Base-by-base conservation (phyloP, 2,329 filamentous ascomycete species). In the Penicillium digitatum region DNA sequence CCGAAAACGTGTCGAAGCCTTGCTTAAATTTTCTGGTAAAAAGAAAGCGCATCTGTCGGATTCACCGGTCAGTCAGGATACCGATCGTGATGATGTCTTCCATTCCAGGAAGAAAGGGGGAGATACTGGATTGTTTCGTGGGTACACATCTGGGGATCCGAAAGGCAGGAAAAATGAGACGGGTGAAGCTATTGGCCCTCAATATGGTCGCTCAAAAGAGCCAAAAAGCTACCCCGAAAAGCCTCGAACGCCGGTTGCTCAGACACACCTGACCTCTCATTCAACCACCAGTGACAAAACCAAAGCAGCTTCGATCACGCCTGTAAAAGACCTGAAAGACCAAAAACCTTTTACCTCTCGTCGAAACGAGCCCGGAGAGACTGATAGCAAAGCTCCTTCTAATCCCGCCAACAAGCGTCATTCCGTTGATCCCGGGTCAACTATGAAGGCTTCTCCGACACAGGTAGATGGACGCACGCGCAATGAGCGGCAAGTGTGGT, bases 1-100 rank as follows among this genome's bases (percentile, higher is more conserved):
- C 62, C 70, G 71, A 39, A 76, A 75, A 51, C 74, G 76, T n/a
- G 74, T 82, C 31, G 75, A 78, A 55, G 74, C 67, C 31, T 66
- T 79, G 18, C 68, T 79, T 20, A 77, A 74, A 60, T 75, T 78
- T 46, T 70, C 71, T 24, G 69, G 68, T 38, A 76, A 75, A 62
- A 69, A 60, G 48, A 75, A 69, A 63, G 27, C 56, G 5, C 56
- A 62, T 39, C 60, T 59, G 12, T 60, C 65, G n/a, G 62, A 61
- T 52, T 65, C 64, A 20, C 62, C 67, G 12, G 67, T 49, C 27
- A 51, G 52, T 24, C 54, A 66, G 29, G 65, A 65, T 24, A 62
- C 60, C 18, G 57, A 57, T 26, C 57, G 60, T 39, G 62, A 62
- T 7, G 66, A 69, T n/a, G 20, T 49, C 27, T 43, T 54, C 34